These are phyloP conservation scores for Sporothrix inflata DNA, from an alignment of 2,329 filamentous ascomycete genomes.

Conservation along the genomic window DNA sequence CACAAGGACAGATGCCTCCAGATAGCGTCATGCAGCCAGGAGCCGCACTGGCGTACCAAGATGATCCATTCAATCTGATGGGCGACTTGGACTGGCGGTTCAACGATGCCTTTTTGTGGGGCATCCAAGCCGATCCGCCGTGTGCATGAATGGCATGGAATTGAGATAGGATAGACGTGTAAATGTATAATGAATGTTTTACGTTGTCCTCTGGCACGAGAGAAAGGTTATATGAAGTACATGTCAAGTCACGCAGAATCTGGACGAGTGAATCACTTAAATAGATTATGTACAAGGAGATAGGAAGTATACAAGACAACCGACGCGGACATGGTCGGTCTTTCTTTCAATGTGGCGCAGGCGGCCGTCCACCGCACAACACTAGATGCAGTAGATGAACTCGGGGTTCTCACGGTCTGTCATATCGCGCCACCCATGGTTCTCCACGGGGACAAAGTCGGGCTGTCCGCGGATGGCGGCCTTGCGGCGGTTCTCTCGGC, in stretches of 20 bases:
- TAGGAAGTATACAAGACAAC: neutral
- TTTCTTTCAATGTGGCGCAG: neutral
- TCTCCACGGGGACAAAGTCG: conserved; percentile 63
- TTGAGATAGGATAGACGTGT: neutral
- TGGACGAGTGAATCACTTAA: neutral
- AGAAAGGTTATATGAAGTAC: no score
- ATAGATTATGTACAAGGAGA: neutral
- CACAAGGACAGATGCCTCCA: neutral
- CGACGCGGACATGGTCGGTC: neutral
- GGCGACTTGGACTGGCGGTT: neutral
- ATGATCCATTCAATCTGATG: neutral
- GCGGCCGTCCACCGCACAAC: no score
- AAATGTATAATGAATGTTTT: neutral
- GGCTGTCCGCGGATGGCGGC: conserved; percentile 53
- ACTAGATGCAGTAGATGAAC: conserved; percentile 62
- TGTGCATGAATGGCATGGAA: neutral
- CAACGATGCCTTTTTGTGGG: conserved; percentile 3
- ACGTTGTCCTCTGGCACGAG: no score
- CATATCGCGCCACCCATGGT: conserved; percentile 69
- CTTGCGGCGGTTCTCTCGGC: conserved; percentile 63
- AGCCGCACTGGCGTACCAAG: neutral
- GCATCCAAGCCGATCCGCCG: neutral
- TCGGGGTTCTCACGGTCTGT: conserved; percentile 68
- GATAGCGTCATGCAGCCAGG: neutral
- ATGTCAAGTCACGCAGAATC: neutral